Conservation (phyloP, 305 asterid species). For the Fraxinus ornus region DNA sequence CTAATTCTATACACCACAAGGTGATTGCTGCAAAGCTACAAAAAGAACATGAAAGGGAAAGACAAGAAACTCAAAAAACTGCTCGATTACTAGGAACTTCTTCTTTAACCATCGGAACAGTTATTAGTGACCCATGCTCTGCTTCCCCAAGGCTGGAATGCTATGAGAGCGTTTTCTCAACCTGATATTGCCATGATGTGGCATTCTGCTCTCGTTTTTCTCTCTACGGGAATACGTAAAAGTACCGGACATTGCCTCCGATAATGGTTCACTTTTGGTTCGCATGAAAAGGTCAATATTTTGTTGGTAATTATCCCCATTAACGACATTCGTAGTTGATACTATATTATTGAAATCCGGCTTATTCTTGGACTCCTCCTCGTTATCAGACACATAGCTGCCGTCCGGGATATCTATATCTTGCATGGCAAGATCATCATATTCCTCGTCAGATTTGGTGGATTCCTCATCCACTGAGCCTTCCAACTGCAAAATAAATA, state of each 20-base stretch:
- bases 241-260: constrained; percentile 21
- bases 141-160: constrained; percentile 41
- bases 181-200: constrained; percentile 17
- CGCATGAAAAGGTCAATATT: constrained; percentile 41
- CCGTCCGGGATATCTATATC: constrained; percentile 47
- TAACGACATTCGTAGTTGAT: constrained; percentile 26
- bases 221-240: constrained; percentile 21
- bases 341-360: constrained; percentile 18
- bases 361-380: constrained; percentile 29
- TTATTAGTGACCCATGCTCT: constrained; percentile 31
- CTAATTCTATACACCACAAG: not conserved
- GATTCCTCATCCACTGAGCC: constrained; percentile 97
- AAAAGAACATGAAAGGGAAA: not conserved
- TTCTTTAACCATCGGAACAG: constrained; percentile 25
- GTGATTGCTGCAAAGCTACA: not conserved
- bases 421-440: constrained; percentile 89
- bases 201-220: constrained; percentile 20
- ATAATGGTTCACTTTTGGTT: constrained; percentile 25
- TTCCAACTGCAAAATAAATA: constrained; percentile 54
- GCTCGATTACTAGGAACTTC: not conserved
- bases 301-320: constrained; percentile 41
- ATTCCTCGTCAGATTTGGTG: constrained; percentile 88
- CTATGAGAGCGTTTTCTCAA: constrained; percentile 45
- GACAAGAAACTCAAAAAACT: not conserved
- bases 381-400: constrained; percentile 53